phyloP scores from a whole-genome alignment of 352 stramenopile genomes.

The Phytophthora fragariaefolia region DNA sequence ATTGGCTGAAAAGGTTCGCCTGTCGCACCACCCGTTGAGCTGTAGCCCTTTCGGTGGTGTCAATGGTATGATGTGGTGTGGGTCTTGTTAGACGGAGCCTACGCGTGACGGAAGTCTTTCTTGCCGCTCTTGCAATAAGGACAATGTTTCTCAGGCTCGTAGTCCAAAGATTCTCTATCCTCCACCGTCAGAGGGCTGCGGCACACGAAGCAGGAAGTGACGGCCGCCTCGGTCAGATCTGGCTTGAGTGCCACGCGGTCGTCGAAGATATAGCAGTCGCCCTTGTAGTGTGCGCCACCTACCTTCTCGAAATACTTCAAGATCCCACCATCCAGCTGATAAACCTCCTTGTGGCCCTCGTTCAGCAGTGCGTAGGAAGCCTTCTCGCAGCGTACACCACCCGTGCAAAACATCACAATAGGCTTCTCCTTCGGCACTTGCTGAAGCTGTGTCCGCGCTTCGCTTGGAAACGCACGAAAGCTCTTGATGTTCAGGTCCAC shows the following conservation, averaged over 20 bases:
- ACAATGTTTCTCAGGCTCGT: constrained; percentile 50
- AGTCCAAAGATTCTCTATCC: constrained; percentile 56
- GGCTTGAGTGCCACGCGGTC: constrained; percentile 75
- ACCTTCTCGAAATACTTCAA: constrained; percentile 85
- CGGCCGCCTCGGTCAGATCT: constrained; percentile 51
- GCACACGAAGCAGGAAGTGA: constrained; percentile 61
- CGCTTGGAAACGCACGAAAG: constrained; percentile 64
- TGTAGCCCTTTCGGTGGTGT: constrained; percentile 26
- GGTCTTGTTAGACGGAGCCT: no score
- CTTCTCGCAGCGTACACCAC: constrained; percentile 79
- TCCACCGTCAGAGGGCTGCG: constrained; percentile 60
- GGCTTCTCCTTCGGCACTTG: constrained; percentile 70
- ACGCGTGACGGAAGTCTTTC: constrained; percentile 46
- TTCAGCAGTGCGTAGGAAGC: constrained; percentile 67
- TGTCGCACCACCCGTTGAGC: constrained; percentile 6
- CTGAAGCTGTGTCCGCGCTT: constrained; percentile 48
- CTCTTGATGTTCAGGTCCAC: constrained; percentile 76
- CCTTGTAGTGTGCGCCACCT: constrained; percentile 68
- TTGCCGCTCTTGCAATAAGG: constrained; percentile 66
- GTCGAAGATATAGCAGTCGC: constrained; percentile 86
- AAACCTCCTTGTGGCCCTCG: constrained; percentile 63
- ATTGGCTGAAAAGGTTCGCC: constrained; percentile 32
- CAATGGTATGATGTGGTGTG: no score
- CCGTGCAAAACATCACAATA: constrained; percentile 86
- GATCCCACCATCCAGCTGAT: constrained; percentile 79